A percentile compares a stretch with the other conserved stretches of the same genome.
Conservation (phyloP, 2,329 filamentous ascomycete genomes). For the Conoideocrella luteorostrata region DNA sequence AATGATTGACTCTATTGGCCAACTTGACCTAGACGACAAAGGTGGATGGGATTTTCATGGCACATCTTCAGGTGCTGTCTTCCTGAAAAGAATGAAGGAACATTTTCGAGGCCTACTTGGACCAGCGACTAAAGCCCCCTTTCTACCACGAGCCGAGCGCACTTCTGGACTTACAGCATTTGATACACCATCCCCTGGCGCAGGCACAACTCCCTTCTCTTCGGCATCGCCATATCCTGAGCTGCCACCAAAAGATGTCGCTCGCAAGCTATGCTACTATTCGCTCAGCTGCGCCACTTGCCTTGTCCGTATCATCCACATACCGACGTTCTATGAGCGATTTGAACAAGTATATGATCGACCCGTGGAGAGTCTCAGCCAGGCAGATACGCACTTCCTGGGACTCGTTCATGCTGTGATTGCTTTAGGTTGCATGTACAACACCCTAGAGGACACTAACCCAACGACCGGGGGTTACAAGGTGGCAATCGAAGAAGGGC, state of each 20-base stretch:
- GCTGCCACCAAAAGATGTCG: conserved; percentile 59
- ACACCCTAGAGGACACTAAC: conserved; percentile 47
- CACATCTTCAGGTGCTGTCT: conserved; percentile 84
- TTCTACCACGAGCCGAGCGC: conserved; percentile 46
- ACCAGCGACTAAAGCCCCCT: conserved; percentile 52
- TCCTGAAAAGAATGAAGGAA: conserved; percentile 78
- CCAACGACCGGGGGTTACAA: conserved; percentile 42
- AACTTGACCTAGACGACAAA: conserved; percentile 83
- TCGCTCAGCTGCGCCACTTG: conserved; percentile 52
- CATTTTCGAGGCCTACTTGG: conserved; percentile 76
- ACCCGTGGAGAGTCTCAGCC: conserved; percentile 53
- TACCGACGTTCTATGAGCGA: conserved; percentile 71
- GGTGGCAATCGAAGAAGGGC: conserved; percentile 51
- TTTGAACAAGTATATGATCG: conserved; percentile 73
- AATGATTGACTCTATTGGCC: conserved; percentile 90
- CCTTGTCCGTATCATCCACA: conserved; percentile 65
- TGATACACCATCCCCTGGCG: conserved; percentile 61
- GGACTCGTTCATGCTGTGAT: conserved; percentile 65
- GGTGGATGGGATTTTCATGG: conserved; percentile 95
- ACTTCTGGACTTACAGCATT: conserved; percentile 49
- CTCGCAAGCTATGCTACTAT: conserved; percentile 47
- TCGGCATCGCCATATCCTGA: conserved; percentile 51
- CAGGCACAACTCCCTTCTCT: conserved; percentile 53
- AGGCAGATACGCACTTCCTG: conserved; percentile 62
- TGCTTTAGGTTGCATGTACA: conserved; percentile 68